Percentiles rank a stretch among this genome's conserved stretches.
These are phyloP conservation scores for Geoglossum glabrum DNA, from an alignment of 495 filamentous ascomycete species.

Conservation along the genomic window DNA sequence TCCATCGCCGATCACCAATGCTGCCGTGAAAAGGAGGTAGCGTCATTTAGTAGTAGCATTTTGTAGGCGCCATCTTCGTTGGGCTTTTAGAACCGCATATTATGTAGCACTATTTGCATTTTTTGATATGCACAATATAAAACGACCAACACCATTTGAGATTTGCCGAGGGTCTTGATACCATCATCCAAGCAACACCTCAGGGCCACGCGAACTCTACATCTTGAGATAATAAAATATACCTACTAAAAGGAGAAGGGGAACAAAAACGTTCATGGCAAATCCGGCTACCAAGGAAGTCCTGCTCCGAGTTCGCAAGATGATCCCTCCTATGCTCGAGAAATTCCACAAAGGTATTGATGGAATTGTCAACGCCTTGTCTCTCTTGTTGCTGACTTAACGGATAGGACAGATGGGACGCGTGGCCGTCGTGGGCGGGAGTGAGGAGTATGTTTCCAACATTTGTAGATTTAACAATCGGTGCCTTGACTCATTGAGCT, in stretches of 20 bases:
- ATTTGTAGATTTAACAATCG: background rate
- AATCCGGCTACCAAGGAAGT: constrained; percentile 40
- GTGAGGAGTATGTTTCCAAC: constrained; percentile 41
- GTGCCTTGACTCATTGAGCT: background rate
- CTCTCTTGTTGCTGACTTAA: constrained; percentile 2
- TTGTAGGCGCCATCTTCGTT: background rate
- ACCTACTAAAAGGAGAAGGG: background rate
- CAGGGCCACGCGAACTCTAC: background rate
- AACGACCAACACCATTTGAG: too few species aligned
- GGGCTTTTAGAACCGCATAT: background rate
- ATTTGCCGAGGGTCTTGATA: too few species aligned
- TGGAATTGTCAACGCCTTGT: background rate
- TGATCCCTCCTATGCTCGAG: constrained; percentile 87
- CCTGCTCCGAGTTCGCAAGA: constrained; percentile 63
- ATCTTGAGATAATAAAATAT: background rate
- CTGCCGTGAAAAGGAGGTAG: background rate
- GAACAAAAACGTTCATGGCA: background rate
- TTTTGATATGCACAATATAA: too few species aligned
- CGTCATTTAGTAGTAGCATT: background rate
- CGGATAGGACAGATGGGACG: constrained; percentile 67
- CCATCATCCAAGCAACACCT: too few species aligned
- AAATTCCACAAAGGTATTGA: constrained; percentile 82
- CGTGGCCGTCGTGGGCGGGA: constrained; percentile 86
- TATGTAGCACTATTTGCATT: too few species aligned
- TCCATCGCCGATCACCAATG: constrained; percentile 31